phyloP scores from a whole-genome alignment of 768 basidiomycete species.

The Macrolepiota dolichaula region DNA sequence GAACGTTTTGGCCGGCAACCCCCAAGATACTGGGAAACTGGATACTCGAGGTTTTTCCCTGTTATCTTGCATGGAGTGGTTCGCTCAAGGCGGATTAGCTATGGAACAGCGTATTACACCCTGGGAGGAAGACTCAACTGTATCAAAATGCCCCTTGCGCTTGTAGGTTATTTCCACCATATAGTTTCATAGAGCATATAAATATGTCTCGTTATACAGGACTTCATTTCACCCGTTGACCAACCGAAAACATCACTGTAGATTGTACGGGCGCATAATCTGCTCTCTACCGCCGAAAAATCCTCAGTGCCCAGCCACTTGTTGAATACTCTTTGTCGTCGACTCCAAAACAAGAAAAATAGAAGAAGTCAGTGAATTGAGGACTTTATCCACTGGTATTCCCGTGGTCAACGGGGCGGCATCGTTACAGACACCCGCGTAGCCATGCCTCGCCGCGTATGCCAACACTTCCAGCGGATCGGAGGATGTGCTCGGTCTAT shows the following conservation, averaged over 20 bases:
- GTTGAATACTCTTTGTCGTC: slow-evolving; percentile 84
- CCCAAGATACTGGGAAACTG: slow-evolving; percentile 42
- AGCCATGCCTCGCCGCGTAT: too few relatives aligned
- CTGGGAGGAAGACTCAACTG: slow-evolving; percentile 84
- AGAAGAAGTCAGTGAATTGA: slow-evolving; percentile 81
- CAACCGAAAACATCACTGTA: slow-evolving; percentile 95
- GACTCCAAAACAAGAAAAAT: slow-evolving; percentile 74
- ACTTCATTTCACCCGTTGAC: slow-evolving; percentile 84
- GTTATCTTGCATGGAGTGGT: background rate
- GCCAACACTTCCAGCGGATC: too few relatives aligned
- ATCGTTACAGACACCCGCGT: too few relatives aligned
- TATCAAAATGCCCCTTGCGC: slow-evolving; percentile 84
- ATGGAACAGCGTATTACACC: slow-evolving; percentile 92
- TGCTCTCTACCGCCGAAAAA: slow-evolving; percentile 83
- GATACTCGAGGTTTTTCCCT: slow-evolving; percentile 62
- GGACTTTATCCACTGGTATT: too few relatives aligned
- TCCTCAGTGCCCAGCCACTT: slow-evolving; percentile 61
- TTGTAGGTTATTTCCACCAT: slow-evolving; percentile 40
- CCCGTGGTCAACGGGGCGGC: too few relatives aligned
- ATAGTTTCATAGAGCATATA: background rate
- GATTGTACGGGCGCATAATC: slow-evolving; percentile 88
- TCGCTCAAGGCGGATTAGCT: slow-evolving; percentile 31
- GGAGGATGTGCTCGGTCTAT: too few relatives aligned
- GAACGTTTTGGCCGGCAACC: slow-evolving; percentile 43
- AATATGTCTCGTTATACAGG: slow-evolving; percentile 24